These are phyloP conservation scores for Podospora tetraspora DNA, from an alignment of 495 filamentous ascomycete species.

Conservation along the genomic window DNA sequence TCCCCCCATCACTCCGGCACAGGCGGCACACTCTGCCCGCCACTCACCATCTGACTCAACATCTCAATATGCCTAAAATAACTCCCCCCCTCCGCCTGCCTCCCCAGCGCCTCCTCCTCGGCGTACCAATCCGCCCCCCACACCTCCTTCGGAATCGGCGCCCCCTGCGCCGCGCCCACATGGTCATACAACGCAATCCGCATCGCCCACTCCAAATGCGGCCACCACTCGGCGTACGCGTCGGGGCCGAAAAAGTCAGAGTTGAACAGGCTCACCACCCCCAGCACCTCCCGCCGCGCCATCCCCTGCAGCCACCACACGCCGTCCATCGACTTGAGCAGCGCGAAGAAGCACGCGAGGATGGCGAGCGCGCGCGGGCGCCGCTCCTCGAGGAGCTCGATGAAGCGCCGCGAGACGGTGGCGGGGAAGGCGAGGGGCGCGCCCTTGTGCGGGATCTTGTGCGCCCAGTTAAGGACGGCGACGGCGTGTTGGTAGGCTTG, in stretches of 20 bases:
- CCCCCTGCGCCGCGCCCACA: constrained; percentile 26
- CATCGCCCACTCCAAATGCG: constrained; percentile 51
- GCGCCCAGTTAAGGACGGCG: constrained; percentile 53
- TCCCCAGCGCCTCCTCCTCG: constrained; percentile 34
- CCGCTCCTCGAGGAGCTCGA: constrained; percentile 46
- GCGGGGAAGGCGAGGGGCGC: constrained; percentile 53
- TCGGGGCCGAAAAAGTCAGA: constrained; percentile 38
- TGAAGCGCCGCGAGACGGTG: constrained; percentile 53
- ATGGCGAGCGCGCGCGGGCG: constrained; percentile 51
- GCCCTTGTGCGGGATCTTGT: constrained; percentile 49
- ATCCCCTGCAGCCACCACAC: constrained; percentile 56
- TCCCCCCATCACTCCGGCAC: constrained; percentile 18
- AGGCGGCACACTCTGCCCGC: constrained; percentile 31
- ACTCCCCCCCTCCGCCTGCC: constrained; percentile 22
- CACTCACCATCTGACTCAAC: constrained; percentile 41
- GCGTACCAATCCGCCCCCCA: constrained; percentile 47
- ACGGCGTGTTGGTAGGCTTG: constrained; percentile 52
- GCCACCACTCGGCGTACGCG: constrained; percentile 46
- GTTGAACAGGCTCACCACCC: constrained; percentile 47
- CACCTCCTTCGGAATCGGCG: constrained; percentile 42
- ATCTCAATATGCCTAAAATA: constrained; percentile 46
- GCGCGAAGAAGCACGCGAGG: constrained; percentile 52
- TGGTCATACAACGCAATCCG: constrained; percentile 44
- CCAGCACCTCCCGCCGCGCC: constrained; percentile 50
- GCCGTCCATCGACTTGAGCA: constrained; percentile 47